Conservation (phyloP, 169 alveolate genomes). For the Eimeria maxima region DNA sequence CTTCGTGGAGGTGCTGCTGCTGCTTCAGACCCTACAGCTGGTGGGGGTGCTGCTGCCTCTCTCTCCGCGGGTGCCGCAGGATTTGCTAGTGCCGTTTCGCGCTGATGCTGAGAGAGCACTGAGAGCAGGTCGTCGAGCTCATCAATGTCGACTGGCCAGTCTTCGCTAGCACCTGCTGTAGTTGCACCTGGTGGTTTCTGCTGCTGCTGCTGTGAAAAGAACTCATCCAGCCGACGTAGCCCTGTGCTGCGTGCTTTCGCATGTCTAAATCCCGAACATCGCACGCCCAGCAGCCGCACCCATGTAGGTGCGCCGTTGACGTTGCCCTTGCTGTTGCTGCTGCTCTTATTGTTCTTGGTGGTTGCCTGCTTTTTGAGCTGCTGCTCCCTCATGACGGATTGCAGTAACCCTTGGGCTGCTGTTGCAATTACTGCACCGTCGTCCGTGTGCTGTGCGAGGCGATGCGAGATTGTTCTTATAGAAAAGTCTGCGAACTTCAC, state of each 20-base stretch:
- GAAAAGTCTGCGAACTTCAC: conserved; percentile 74
- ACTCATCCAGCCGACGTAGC: conserved; percentile 62
- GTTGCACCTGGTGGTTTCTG: not conserved
- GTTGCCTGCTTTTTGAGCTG: conserved; percentile 45
- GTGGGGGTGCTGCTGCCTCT: conserved; percentile 42
- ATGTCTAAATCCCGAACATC: conserved; percentile 46
- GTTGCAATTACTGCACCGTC: conserved; percentile 44
- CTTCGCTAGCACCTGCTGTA: not conserved
- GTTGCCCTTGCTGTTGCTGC: not conserved
- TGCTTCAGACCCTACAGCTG: conserved; percentile 1
- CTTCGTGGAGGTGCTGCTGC: conserved; percentile 1
- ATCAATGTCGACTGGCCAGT: conserved; percentile 43
- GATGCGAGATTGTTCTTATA: conserved; percentile 54
- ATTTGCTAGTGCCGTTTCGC: not conserved
- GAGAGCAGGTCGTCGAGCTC: conserved; percentile 74
- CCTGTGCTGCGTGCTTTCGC: conserved; percentile 66
- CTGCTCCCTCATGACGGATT: conserved; percentile 71
- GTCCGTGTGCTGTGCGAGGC: conserved; percentile 61
- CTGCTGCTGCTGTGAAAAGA: conserved; percentile 47
- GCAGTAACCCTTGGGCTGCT: conserved; percentile 70
- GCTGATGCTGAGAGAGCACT: conserved; percentile 49
- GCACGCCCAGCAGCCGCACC: conserved; percentile 76
- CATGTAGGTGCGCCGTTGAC: conserved; percentile 10
- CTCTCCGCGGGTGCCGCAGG: conserved; percentile 18
- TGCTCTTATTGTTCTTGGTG: conserved; percentile 3